These are phyloP conservation scores for Trichoderma hamatum DNA, from an alignment of 2,329 filamentous ascomycete genomes.

Conservation along the genomic window DNA sequence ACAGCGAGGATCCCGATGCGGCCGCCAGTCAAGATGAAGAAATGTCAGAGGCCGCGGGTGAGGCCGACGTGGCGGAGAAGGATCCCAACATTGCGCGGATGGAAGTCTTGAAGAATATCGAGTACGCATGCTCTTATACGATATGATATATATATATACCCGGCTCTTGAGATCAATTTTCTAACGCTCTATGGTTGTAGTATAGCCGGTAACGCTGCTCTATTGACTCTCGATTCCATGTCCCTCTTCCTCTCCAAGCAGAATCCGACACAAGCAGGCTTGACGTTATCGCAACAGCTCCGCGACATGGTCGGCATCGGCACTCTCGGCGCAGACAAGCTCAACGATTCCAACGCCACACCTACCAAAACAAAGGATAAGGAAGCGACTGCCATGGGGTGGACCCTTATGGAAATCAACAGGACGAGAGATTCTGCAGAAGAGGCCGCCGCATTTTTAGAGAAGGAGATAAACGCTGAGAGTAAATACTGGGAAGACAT, in stretches of 20 bases:
- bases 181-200: constrained; percentile 30
- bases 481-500: constrained; percentile 89
- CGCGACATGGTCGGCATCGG: constrained; percentile 74
- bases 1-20: constrained; percentile 47
- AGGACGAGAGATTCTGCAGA: constrained; percentile 74
- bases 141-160: neutral
- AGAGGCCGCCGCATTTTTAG: constrained; percentile 70
- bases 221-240: constrained; percentile 77
- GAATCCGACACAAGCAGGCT: constrained; percentile 67
- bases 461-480: constrained; percentile 78
- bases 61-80: constrained; percentile 49
- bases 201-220: constrained; percentile 56
- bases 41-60: constrained; percentile 52
- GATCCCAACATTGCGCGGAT: constrained; percentile 56
- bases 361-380: constrained; percentile 59
- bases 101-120: constrained; percentile 61
- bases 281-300: constrained; percentile 70
- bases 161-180: neutral
- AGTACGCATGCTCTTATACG: constrained; percentile 45
- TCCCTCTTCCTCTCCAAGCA: constrained; percentile 85
- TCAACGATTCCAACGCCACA: constrained; percentile 63
- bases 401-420: constrained; percentile 77
- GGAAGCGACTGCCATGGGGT: constrained; percentile 64
- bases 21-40: constrained; percentile 51
- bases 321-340: constrained; percentile 69